These are phyloP conservation scores for Cryptococcus sp. DNA, from an alignment of 1,284 basidiomycete genomes.

Conservation along the genomic window DNA sequence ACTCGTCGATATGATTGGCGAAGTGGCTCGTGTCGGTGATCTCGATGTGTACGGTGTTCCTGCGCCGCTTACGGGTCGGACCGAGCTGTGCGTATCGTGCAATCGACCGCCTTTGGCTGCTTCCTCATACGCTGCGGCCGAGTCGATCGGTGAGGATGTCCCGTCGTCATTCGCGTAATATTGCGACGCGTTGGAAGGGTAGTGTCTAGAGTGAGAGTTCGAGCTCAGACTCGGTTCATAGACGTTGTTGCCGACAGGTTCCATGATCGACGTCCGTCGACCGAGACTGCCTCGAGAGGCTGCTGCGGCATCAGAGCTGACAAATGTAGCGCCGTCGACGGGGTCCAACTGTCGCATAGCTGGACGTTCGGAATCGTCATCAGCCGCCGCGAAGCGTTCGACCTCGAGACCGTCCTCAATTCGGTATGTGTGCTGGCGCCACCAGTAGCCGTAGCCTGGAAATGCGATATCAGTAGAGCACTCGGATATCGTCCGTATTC, in stretches of 20 bases:
- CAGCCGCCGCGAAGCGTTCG: slow-evolving; percentile 35
- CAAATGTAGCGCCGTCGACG: slow-evolving; percentile 18
- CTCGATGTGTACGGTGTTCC: slow-evolving; percentile 1
- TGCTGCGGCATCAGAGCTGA: slow-evolving; percentile 6
- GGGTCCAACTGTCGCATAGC: slow-evolving; percentile 23
- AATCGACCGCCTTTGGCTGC: slow-evolving; percentile 19
- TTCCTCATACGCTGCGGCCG: slow-evolving; percentile 22
- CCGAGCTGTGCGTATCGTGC: neutral
- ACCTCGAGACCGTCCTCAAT: slow-evolving; percentile 52
- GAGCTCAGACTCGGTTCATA: slow-evolving; percentile 21
- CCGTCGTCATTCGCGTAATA: slow-evolving; percentile 2
- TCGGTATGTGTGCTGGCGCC: slow-evolving; percentile 43
- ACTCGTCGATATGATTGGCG: neutral
- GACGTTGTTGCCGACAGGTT: slow-evolving; percentile 30
- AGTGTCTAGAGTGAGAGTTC: slow-evolving; percentile 1
- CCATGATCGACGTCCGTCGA: slow-evolving; percentile 32
- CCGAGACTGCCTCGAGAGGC: slow-evolving; percentile 8
- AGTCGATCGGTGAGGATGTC: neutral
- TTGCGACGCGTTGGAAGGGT: slow-evolving; percentile 10
- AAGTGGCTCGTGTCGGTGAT: slow-evolving; percentile 1
- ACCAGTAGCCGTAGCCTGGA: slow-evolving; percentile 46
- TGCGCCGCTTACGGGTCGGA: neutral
- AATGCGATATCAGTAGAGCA: neutral
- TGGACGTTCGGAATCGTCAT: slow-evolving; percentile 33
- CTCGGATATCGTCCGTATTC: neutral